Percentiles rank a stretch among this genome's conserved stretches.
Conservation (phyloP, 2,329 filamentous ascomycete species). For the Parasarocladium wereldwijsianum region DNA sequence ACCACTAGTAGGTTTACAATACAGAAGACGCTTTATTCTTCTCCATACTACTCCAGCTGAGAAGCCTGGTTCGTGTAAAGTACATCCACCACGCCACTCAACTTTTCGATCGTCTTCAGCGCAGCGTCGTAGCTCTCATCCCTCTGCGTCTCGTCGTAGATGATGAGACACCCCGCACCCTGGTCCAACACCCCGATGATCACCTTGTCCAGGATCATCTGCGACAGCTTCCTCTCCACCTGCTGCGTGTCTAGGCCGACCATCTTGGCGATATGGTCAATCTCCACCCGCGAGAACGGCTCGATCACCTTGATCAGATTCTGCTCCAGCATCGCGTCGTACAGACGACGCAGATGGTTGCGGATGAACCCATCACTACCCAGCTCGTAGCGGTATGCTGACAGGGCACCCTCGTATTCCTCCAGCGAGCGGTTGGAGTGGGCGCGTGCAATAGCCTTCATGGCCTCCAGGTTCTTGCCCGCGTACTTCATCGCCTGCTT, state of each 20-base stretch:
- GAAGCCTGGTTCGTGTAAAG: constrained; percentile 97
- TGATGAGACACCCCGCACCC: constrained; percentile 91
- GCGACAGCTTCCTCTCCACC: constrained; percentile 93
- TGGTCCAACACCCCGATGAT: constrained; percentile 96
- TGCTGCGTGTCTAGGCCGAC: constrained; percentile 91
- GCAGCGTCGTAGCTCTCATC: constrained; percentile 93
- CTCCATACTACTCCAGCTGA: constrained; percentile 58
- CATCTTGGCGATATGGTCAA: constrained; percentile 94
- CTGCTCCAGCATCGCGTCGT: constrained; percentile 98
- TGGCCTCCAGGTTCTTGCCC: constrained; percentile 88
- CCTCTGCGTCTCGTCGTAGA: constrained; percentile 87
- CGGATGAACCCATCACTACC: constrained; percentile 93
- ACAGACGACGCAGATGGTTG: constrained; percentile 86
- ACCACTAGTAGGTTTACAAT: no score
- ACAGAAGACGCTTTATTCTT: constrained; percentile 8
- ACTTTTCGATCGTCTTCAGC: constrained; percentile 86
- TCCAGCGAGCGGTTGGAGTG: constrained; percentile 92
- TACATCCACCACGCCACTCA: constrained; percentile 93
- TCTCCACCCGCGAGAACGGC: constrained; percentile 93
- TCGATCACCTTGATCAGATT: constrained; percentile 99
- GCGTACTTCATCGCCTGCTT: constrained; percentile 97
- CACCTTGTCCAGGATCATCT: constrained; percentile 99
- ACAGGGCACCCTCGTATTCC: constrained; percentile 89
- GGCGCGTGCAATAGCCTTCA: constrained; percentile 95
- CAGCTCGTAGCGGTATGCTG: constrained; percentile 82